These are phyloP conservation scores for Skeletonema tropicum DNA, from an alignment of 108 stramenopile species.

Conservation along the genomic window DNA sequence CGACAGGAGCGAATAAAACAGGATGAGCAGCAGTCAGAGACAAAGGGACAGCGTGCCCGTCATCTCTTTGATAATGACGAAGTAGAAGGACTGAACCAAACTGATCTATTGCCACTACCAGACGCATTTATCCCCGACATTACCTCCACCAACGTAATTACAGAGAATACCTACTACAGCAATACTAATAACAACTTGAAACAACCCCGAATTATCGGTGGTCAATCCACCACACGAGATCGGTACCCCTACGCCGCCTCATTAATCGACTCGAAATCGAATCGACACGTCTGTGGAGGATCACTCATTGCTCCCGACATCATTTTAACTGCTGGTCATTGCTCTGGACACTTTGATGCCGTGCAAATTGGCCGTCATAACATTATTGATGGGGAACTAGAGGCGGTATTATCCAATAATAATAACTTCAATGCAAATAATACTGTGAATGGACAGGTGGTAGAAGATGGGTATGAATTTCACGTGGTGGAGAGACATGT, in stretches of 20 bases:
- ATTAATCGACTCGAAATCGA: background rate
- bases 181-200: background rate
- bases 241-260: constrained; percentile 11
- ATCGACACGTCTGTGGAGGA: constrained; percentile 9
- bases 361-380: constrained; percentile 28
- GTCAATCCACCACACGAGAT: background rate
- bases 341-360: constrained; percentile 19
- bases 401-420: background rate
- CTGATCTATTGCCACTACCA: background rate
- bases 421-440: background rate
- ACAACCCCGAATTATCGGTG: constrained; percentile 13
- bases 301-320: constrained; percentile 8
- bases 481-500: constrained; percentile 33
- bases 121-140: background rate
- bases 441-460: background rate
- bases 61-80: background rate
- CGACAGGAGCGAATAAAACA: too few species aligned
- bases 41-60: background rate
- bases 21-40: too few species aligned
- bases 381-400: background rate
- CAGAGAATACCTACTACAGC: background rate
- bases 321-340: constrained; percentile 7
- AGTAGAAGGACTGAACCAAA: background rate
- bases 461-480: constrained; percentile 20
- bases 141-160: background rate